A percentile compares a stretch with the other conserved stretches of the same genome.
phyloP scores from a whole-genome alignment of 768 basidiomycete genomes.

The Phylloporus scabripes region DNA sequence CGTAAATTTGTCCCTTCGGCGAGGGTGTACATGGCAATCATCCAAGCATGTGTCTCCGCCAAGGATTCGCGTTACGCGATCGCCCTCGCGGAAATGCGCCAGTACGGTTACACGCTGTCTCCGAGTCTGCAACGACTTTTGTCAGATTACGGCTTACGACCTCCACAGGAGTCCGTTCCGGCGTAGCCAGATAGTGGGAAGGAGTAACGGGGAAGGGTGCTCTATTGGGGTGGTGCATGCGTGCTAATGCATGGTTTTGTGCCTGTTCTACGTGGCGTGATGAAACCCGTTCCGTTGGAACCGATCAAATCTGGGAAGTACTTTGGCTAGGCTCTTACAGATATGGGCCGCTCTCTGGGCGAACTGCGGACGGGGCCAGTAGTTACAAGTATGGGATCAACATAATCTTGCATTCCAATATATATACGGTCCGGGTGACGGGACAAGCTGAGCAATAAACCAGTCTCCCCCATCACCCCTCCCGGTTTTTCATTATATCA shows the following conservation, averaged over 20 bases:
- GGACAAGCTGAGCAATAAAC: constrained; percentile 19
- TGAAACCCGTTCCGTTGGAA: neutral
- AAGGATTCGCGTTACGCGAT: constrained; percentile 59
- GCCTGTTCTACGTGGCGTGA: neutral
- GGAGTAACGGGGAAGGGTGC: neutral
- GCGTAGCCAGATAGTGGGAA: neutral
- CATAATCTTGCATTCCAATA: constrained; percentile 27
- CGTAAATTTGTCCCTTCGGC: constrained; percentile 49
- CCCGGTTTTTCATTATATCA: constrained; percentile 12
- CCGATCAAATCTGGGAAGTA: too few relatives aligned
- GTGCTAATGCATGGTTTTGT: neutral
- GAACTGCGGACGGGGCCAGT: constrained; percentile 1
- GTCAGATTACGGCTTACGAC: constrained; percentile 9
- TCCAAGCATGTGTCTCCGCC: constrained; percentile 49
- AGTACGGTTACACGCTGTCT: constrained; percentile 47
- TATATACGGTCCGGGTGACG: constrained; percentile 27
- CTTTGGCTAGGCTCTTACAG: neutral
- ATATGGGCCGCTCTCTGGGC: constrained; percentile 10
- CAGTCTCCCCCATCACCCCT: constrained; percentile 14
- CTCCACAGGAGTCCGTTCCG: neutral
- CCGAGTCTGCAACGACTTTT: constrained; percentile 30
- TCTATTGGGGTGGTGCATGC: neutral
- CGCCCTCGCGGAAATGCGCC: constrained; percentile 66
- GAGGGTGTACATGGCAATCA: constrained; percentile 53
- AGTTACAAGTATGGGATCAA: constrained; percentile 16